Evolutionary conservation across 2,329 filamentous ascomycete species (phyloP).

Genomic region (Didymella exigua): DNA sequence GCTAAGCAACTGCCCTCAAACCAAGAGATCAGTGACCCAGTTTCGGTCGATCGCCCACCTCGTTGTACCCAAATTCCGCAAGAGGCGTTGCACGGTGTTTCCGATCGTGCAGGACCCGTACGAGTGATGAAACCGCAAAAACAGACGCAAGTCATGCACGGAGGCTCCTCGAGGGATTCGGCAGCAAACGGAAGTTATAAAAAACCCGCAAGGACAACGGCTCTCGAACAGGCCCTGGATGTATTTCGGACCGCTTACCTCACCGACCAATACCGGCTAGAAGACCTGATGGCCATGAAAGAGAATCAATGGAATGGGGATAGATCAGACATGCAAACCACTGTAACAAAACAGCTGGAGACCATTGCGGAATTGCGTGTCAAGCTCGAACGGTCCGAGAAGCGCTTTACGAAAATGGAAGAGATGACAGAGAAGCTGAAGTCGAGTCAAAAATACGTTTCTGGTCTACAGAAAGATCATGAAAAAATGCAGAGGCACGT

Average conservation of each 20-base stretch:
- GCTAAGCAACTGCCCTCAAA: background rate
- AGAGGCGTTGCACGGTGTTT: background rate
- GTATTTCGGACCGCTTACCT: background rate
- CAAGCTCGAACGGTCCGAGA: constrained; percentile 7
- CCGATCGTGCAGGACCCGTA: background rate
- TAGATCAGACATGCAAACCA: constrained; percentile 13
- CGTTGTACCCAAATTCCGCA: background rate
- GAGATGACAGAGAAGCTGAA: constrained; percentile 23
- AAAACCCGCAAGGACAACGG: background rate
- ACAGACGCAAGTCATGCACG: constrained; percentile 2
- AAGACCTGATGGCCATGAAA: background rate
- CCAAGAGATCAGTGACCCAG: background rate
- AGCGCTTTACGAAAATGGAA: constrained; percentile 1
- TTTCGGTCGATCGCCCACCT: too few species aligned
- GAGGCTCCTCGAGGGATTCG: background rate
- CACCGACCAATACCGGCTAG: background rate
- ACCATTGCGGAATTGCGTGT: constrained; percentile 18
- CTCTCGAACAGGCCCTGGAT: background rate
- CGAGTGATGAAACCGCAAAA: constrained; percentile 20
- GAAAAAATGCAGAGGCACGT: constrained; percentile 25
- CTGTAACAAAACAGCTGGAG: constrained; percentile 10
- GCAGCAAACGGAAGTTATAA: background rate
- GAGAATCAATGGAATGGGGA: constrained; percentile 15
- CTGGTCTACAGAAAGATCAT: constrained; percentile 39
- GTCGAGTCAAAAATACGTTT: constrained; percentile 31